Conservation (phyloP, 768 basidiomycete species). For the Tremella mesenterica region DNA sequence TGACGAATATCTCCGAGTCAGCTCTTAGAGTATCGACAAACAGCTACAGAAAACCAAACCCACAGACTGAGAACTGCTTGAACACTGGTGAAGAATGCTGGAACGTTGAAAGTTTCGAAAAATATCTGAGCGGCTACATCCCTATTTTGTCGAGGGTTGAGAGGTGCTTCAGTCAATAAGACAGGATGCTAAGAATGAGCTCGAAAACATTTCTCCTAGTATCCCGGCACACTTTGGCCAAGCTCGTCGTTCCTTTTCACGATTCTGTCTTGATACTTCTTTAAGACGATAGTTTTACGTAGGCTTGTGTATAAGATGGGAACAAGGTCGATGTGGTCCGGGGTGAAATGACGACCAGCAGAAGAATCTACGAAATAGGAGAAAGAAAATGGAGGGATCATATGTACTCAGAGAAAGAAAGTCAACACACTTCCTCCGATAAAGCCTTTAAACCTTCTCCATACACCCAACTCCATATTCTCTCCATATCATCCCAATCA, state of each 20-base stretch:
- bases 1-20: conserved; percentile 76
- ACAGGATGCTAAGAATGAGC: conserved; percentile 72
- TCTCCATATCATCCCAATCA: conserved; percentile 99
- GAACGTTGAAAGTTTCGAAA: conserved; percentile 99
- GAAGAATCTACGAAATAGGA: no score
- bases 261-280: no score
- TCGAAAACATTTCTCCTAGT: background rate
- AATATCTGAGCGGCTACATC: conserved; percentile 97
- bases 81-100: conserved; percentile 89
- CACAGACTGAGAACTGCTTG: conserved; percentile 95
- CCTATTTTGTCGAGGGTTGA: conserved; percentile 92
- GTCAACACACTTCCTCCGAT: conserved; percentile 91
- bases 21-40: background rate
- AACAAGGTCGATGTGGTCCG: no score
- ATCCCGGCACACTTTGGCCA: background rate
- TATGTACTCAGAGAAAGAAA: no score
- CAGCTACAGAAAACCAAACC: conserved; percentile 41
- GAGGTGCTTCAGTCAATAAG: conserved; percentile 88
- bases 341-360: no score
- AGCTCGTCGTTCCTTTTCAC: no score
- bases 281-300: no score
- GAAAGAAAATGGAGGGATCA: no score
- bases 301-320: no score
- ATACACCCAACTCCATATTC: conserved; percentile 98
- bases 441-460: conserved; percentile 88